Conservation (phyloP, 75 land plant species). For the Isoetes taiwanensis region DNA sequence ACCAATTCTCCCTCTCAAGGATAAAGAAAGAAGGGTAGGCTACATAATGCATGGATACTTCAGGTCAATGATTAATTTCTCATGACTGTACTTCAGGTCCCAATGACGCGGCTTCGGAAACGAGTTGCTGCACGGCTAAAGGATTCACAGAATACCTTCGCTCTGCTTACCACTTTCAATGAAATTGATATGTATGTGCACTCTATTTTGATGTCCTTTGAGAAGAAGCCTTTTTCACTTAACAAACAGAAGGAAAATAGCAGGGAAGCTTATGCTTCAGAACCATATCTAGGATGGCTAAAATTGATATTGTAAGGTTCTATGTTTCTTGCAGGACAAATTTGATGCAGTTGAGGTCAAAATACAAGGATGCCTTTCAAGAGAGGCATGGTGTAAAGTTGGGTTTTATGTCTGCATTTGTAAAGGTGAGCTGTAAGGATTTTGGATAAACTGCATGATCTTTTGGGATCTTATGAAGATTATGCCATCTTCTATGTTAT, state of each 20-base stretch:
- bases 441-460: no score
- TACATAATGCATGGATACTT: background rate
- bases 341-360: conserved; percentile 83
- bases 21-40: conserved; percentile 88
- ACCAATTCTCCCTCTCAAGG: conserved; percentile 84
- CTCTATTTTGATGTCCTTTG: background rate
- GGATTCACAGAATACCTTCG: conserved; percentile 96
- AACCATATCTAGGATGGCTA: no score
- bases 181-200: conserved; percentile 87
- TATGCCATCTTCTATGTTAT: conserved; percentile 1
- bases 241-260: no score
- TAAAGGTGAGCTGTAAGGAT: conserved; percentile 79
- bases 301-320: background rate
- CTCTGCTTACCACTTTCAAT: conserved; percentile 91
- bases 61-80: background rate
- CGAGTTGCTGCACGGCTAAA: conserved; percentile 89
- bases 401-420: conserved; percentile 96
- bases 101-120: conserved; percentile 90
- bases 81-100: conserved; percentile 9
- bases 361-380: conserved; percentile 80
- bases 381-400: conserved; percentile 95
- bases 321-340: conserved; percentile 53
- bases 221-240: no score
- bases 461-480: no score
- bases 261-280: no score